Base-by-base conservation (phyloP, 2,329 filamentous ascomycete genomes). In the Xylaria arbuscula region DNA sequence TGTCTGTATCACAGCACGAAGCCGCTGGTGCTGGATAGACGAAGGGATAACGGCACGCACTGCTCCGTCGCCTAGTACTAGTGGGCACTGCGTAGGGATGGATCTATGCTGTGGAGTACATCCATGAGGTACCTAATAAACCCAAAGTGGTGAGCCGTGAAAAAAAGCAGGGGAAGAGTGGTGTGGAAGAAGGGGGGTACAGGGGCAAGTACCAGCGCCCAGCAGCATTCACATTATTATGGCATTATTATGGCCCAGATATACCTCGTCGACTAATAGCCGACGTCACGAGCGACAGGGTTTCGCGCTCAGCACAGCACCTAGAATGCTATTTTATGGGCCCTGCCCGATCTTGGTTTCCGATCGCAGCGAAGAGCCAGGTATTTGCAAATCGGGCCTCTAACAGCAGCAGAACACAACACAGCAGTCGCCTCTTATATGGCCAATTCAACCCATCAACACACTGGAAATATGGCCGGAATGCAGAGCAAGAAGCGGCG, bases 271-370 rank as follows among this genome's bases (percentile, higher is more conserved):
- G 58, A 55, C 53, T 40, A 40, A 28, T 28, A 48, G 62, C 57
- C 66, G 65, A 67, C 64, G 62, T 73, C 72, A 74, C 59, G 61
- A 34, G 28, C n/a, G 28, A 61, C 56, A 50, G 63, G 64, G 69
- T 67, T 64, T 47, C 28, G 38, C 40, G 40, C 50, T 47, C 51
- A 53, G 56, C 56, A 59, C 32, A 55, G 15, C 22, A 17, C 48
- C 24, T 42, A 28, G 69, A 68, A 74, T 72, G 68, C 74, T 75
- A 75, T 75, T 74, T 73, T 72, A 73, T 72, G 72, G 70, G 73
- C 54, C 55, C 24, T 50, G 32, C 22, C 65, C 61, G 55, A 64
- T 70, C 68, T 67, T 57, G 66, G 42, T 71, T 72, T 69, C 70
- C 75, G 74, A 77, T 76, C 75, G 72, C 71, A 70, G 68, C 64